These are phyloP conservation scores for Aspergillus aculeatus DNA, from an alignment of 2,329 filamentous ascomycete species.

Conservation along the genomic window DNA sequence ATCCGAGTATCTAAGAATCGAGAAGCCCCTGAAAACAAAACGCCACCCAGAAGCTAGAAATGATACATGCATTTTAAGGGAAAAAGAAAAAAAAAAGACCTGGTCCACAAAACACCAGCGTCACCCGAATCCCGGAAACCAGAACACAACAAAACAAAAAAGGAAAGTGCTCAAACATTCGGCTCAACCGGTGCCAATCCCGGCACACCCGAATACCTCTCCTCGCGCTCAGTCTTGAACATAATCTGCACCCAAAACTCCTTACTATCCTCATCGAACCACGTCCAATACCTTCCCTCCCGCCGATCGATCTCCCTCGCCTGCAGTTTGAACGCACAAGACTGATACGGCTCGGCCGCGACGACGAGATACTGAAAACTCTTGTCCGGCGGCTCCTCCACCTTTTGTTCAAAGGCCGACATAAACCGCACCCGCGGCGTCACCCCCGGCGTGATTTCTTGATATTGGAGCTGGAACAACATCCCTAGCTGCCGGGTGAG, in stretches of 20 bases:
- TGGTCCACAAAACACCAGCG: not conserved
- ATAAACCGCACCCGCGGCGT: slow-evolving; percentile 89
- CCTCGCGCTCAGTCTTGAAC: slow-evolving; percentile 97
- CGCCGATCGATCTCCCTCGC: slow-evolving; percentile 87
- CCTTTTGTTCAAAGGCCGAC: slow-evolving; percentile 93
- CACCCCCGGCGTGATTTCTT: slow-evolving; percentile 76
- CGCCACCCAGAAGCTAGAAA: not conserved
- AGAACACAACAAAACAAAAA: not conserved
- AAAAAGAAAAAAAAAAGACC: not conserved
- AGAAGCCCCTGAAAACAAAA: not conserved
- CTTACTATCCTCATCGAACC: slow-evolving; percentile 93
- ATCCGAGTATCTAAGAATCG: not conserved
- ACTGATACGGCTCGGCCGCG: slow-evolving; percentile 97
- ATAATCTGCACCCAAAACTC: slow-evolving; percentile 98
- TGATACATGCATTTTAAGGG: not conserved
- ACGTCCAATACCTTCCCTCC: slow-evolving; percentile 85
- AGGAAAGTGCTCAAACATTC: slow-evolving; percentile 24
- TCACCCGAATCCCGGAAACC: not conserved
- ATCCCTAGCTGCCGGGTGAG: slow-evolving; percentile 84
- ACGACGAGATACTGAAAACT: slow-evolving; percentile 92
- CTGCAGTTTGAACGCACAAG: slow-evolving; percentile 93
- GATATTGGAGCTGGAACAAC: slow-evolving; percentile 95
- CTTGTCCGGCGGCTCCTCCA: slow-evolving; percentile 89
- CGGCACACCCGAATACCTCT: slow-evolving; percentile 71
- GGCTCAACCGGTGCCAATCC: slow-evolving; percentile 55